phyloP scores from a whole-genome alignment of 208 protist genomes.

The Acanthamoeba healyi region DNA sequence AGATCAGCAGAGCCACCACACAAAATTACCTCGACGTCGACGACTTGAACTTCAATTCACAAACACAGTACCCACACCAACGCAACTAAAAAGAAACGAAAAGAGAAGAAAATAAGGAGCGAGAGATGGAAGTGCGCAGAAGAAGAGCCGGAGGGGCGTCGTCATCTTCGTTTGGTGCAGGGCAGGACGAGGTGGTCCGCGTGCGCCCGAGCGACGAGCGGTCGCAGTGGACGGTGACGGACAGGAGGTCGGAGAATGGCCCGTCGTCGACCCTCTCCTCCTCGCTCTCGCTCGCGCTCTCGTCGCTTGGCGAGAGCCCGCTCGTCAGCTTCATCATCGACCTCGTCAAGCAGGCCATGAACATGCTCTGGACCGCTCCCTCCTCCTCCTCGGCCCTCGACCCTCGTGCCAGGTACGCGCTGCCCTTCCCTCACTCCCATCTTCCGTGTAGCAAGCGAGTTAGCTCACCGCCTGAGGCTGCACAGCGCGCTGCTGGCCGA shows the following conservation, averaged over 20 bases:
- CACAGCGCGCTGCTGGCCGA: conserved; percentile 18
- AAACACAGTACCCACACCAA: too few species aligned
- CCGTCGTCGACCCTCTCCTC: not conserved
- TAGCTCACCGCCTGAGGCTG: not conserved
- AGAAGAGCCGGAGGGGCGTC: not conserved
- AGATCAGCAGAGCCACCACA: too few species aligned
- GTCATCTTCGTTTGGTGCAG: not conserved
- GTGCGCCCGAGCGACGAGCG: conserved; percentile 1
- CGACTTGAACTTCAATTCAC: too few species aligned
- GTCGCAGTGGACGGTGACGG: conserved; percentile 25
- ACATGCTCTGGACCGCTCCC: conserved; percentile 11
- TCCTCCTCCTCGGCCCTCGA: not conserved
- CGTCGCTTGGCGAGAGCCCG: not conserved
- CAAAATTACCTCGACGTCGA: too few species aligned
- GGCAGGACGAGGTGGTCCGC: not conserved
- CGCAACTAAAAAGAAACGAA: too few species aligned
- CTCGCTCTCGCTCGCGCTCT: not conserved
- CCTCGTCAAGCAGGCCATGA: conserved; percentile 54
- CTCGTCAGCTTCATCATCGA: conserved; percentile 28
- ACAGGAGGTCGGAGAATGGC: not conserved
- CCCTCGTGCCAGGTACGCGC: not conserved
- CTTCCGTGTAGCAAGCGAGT: not conserved
- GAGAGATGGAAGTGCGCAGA: conserved; percentile 17
- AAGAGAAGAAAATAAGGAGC: not conserved
- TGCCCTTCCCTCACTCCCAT: not conserved